Base-by-base conservation (phyloP, 441 rosid species). In the Omphalea diandra region DNA sequence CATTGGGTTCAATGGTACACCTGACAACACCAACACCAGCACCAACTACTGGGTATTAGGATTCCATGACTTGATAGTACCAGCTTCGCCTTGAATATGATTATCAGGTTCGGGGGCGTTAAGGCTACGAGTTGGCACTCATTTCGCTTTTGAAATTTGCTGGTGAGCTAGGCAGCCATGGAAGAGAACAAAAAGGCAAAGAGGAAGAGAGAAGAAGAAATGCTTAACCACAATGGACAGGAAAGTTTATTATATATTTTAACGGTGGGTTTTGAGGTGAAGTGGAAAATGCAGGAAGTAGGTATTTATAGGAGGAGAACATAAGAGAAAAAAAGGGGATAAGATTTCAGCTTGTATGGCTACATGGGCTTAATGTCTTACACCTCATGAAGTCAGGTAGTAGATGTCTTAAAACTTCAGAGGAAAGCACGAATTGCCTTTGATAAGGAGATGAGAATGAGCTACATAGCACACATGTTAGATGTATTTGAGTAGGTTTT, bases 71-170 rank as follows among this genome's bases (percentile, higher is more conserved):
- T 86, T 83, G 0, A 75, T 75, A 11, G 35, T 0, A 22, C 88
- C 85, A 0, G 84, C 90, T 72, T 84, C 88, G 10, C 77, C 52
- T 73, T 83, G 69, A n/a, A 85, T 49, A 4, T 78, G 79, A 71
- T 80, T 73, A 40, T 73, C 76, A 10, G 98, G 95, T 77, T 86
- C 83, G 6, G 85, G 74, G 2, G 90, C 79, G 43, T 82, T 67
- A 18, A 91, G 82, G 68, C 77, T 77, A 53, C 79, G 43, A 94
- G 73, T 65, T 82, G 87, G 75, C 96, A 91, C 79, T 85, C 83
- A 57, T 71, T 82, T 67, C 36, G 80, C 70, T 61, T 71, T 40
- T 53, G 31, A 54, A 32, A 64, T 67, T n/a, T 71, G 56, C 24
- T 27, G 38, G 36, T 65, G 14, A 15, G 83, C 86, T 27, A 76